phyloP scores from a whole-genome alignment of 768 basidiomycete species.

The Suillus hirtellus region DNA sequence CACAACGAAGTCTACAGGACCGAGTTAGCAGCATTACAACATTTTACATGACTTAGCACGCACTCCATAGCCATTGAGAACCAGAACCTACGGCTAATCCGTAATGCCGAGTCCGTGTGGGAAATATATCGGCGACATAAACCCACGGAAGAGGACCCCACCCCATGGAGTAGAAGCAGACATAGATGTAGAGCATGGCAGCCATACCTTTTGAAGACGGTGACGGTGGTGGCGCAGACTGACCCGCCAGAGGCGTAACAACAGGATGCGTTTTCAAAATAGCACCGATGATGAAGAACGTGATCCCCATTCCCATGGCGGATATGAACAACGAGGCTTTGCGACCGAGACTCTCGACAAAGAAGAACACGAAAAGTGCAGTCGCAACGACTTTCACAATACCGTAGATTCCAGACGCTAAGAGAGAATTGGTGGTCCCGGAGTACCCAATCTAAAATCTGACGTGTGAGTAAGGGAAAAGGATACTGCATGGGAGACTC shows the following conservation, averaged over 20 bases:
- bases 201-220: constrained; percentile 77
- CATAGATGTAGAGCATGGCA: constrained; percentile 82
- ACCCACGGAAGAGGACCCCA: constrained; percentile 75
- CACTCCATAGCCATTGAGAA: constrained; percentile 84
- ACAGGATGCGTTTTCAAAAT: constrained; percentile 76
- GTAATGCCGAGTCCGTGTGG: constrained; percentile 79
- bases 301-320: constrained; percentile 73
- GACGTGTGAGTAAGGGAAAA: neutral
- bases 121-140: constrained; percentile 84
- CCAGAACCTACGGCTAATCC: constrained; percentile 74
- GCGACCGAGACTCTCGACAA: constrained; percentile 69
- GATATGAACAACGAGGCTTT: constrained; percentile 71
- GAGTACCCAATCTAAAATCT: constrained; percentile 61
- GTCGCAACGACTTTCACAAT: constrained; percentile 72
- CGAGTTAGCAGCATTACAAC: neutral
- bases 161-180: constrained; percentile 86
- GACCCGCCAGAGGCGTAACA: constrained; percentile 39
- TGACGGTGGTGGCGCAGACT: constrained; percentile 42
- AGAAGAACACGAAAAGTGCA: constrained; percentile 61
- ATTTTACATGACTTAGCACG: constrained; percentile 23
- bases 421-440: constrained; percentile 56
- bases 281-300: constrained; percentile 84
- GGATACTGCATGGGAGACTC: constrained; percentile 19
- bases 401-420: constrained; percentile 73
- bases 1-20: constrained; percentile 60